Evolutionary conservation across 2,329 filamentous ascomycete species (phyloP).

Genomic region (Lachnellula arida): DNA sequence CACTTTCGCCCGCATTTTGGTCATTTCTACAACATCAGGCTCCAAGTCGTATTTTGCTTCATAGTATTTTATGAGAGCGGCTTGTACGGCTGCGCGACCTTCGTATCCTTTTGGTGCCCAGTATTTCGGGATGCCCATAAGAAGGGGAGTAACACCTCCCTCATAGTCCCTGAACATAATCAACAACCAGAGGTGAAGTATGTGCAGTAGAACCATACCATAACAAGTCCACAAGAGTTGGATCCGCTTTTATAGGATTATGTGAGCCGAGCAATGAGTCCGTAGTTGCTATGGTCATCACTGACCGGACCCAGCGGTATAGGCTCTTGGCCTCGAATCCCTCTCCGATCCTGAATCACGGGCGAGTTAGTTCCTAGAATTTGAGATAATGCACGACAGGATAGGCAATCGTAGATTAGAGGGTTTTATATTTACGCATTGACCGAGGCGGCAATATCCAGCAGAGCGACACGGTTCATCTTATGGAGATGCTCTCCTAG

Average conservation of each 20-base stretch:
- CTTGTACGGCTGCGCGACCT: constrained; percentile 35
- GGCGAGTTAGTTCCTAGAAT: no score
- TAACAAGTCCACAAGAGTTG: constrained; percentile 35
- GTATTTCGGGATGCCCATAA: constrained; percentile 29
- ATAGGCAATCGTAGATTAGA: no score
- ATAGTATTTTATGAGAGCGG: constrained; percentile 33
- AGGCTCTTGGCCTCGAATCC: constrained; percentile 34
- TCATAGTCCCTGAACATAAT: constrained; percentile 26
- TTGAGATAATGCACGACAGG: no score
- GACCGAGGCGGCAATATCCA: constrained; percentile 31
- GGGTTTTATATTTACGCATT: constrained; percentile 11
- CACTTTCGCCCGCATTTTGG: constrained; percentile 22
- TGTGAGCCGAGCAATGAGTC: constrained; percentile 40
- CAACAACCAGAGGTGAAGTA: not conserved
- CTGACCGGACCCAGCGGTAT: constrained; percentile 36
- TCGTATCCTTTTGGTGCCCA: constrained; percentile 29
- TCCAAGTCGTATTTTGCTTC: constrained; percentile 26
- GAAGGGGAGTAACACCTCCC: constrained; percentile 20
- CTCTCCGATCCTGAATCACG: constrained; percentile 7
- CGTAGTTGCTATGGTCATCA: constrained; percentile 37
- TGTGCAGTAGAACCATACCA: constrained; percentile 27
- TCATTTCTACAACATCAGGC: constrained; percentile 23
- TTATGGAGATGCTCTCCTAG: constrained; percentile 33
- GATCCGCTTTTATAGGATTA: constrained; percentile 38
- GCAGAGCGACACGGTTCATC: constrained; percentile 35